Base-by-base conservation (phyloP, 2,329 filamentous ascomycete species). In the Myrmaecium sp. region DNA sequence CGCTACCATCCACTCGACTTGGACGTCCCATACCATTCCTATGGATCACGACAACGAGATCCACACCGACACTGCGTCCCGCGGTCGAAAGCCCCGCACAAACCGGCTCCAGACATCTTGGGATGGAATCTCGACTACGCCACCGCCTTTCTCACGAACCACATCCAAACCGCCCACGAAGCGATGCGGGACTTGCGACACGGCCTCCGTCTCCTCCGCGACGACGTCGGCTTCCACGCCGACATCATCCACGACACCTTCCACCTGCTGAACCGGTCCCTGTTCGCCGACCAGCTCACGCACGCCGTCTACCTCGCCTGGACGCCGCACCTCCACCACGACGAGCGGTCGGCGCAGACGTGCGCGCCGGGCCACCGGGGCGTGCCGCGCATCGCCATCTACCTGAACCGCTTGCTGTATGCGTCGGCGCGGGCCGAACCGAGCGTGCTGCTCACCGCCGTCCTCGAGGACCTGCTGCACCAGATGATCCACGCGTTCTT, bases 401-500 rank as follows among this genome's bases (percentile, higher is more conserved):
- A 47, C n/a, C 31, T 49, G n/a, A 48, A 50, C 21, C n/a, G n/a
- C n/a, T n/a, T n/a, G n/a, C n/a, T n/a, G n/a, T n/a, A n/a, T n/a
- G n/a, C n/a, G n/a, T n/a, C n/a, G n/a, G n/a, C n/a, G n/a, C n/a
- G n/a, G n/a, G n/a, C n/a, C n/a, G n/a, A n/a, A n/a, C n/a, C n/a
- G n/a, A n/a, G n/a, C n/a, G n/a, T n/a, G n/a, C n/a, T n/a, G n/a
- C n/a, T n/a, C n/a, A 16, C 23, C 4, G 29, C 36, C 9, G 27
- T 35, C 6, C 34, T 47, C 12, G 30, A 37, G 8, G 36, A 41
- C 8, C 34, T 57, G 21, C 46, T 58, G 5, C 55, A 58, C 30
- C 55, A 58, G 23, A 58, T 58, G 54, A 55, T 57, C 18, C 54
- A 58, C 26, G 54, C 53, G 9, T 58, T 50, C 36, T 54, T 57